These are phyloP conservation scores for Rhizopus arrhizus DNA, from an alignment of 371 early-diverging fungal species.

Conservation along the genomic window DNA sequence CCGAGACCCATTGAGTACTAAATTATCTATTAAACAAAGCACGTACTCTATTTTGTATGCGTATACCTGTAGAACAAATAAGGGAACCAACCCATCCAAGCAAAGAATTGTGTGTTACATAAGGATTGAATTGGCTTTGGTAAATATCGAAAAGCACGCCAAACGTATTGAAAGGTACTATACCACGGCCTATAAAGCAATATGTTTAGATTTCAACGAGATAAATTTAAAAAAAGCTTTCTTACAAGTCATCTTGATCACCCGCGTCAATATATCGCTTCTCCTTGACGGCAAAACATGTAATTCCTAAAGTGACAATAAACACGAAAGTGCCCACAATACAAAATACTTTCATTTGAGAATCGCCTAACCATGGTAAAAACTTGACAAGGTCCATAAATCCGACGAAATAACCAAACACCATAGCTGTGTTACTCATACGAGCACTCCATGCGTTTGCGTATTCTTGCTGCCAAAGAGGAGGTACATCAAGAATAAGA, in stretches of 20 bases:
- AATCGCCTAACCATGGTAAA: slow-evolving; percentile 65
- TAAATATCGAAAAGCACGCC: slow-evolving; percentile 60
- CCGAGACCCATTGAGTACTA: slow-evolving; percentile 59
- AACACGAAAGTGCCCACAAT: slow-evolving; percentile 64
- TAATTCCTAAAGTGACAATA: slow-evolving; percentile 49
- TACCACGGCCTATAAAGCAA: slow-evolving; percentile 49
- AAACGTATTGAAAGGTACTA: slow-evolving; percentile 56
- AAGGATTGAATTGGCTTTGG: slow-evolving; percentile 67
- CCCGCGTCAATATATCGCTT: slow-evolving; percentile 24
- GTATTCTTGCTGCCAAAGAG: slow-evolving; percentile 62
- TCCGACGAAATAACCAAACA: slow-evolving; percentile 69
- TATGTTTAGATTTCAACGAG: neutral
- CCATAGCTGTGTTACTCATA: slow-evolving; percentile 69
- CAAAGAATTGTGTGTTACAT: slow-evolving; percentile 81
- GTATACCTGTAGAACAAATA: slow-evolving; percentile 62
- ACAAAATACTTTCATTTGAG: slow-evolving; percentile 72
- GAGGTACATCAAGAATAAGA: slow-evolving; percentile 70
- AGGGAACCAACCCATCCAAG: slow-evolving; percentile 91
- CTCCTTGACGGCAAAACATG: slow-evolving; percentile 62
- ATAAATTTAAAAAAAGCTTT: neutral
- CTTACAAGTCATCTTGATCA: slow-evolving; percentile 22
- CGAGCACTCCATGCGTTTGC: slow-evolving; percentile 72
- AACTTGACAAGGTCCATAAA: slow-evolving; percentile 64
- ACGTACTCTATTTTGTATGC: neutral
- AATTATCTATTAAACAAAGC: neutral